Evolutionary conservation across 108 stramenopile genomes (phyloP), one percentile per base, ranked within the genome.

Genomic region (Fragilariopsis cylindrus): DNA sequence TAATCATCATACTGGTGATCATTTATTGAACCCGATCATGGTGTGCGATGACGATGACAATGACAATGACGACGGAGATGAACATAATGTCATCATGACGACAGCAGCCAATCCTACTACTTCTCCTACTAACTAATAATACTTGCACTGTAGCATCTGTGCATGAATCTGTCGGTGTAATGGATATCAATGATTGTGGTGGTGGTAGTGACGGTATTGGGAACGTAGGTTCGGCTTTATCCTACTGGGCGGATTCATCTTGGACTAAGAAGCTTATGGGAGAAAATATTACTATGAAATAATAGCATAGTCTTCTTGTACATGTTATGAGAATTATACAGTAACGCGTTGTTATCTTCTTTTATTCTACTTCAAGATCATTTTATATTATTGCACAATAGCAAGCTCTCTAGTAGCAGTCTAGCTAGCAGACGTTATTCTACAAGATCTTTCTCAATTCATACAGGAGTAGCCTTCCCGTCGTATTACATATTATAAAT

Each of bases 201-300:
- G 13, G 6, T 11, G 60, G 39, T 12, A n/a, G 9, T 11, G 41
- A 21, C 18, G 58, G 7, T 6, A 60, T 9, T 8, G n/a, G 8
- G 4, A 18, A 60, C 58, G 58, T 41, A 30, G 41, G 41, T 40
- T 63, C 62, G 62, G 46, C 62, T 7, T 44, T 63, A 12, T n/a
- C 9, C 6, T 63, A 43, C 43, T 63, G 45, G 62, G 62, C 62
- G 30, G 18, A 68, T 40, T 68, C 49, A 30, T 68, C 67, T 4
- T 68, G 67, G 67, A 40, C 67, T 3, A 21, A 44, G 15, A 52
- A 52, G 9, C 49, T 68, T 5, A 68, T 68, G 67, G 48, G 45
- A 52, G 67, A 68, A 68, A 39, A 48, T 41, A 46, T 63, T 39
- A 39, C 5, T 39, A 53, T 30, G 30, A 30, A 30, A 30, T 30